Evolutionary conservation across 768 basidiomycete species (phyloP).

Genomic region (Auriscalpium vulgare): DNA sequence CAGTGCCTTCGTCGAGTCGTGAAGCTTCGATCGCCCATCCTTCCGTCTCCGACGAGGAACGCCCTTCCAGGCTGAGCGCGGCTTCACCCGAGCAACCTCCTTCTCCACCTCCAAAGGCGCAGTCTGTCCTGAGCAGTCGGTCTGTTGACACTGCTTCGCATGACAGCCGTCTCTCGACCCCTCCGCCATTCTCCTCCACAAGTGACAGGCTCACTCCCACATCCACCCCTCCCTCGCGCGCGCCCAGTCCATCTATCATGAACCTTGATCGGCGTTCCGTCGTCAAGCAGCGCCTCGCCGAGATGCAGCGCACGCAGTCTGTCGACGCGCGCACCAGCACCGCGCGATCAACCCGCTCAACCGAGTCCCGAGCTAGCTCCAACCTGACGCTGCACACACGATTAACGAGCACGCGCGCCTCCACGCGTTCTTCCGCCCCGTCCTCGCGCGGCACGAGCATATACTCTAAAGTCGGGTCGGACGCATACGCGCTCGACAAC

Average conservation of each 20-base stretch:
- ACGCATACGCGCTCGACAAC: background rate
- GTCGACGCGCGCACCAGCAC: background rate
- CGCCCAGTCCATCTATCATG: slow-evolving; percentile 50
- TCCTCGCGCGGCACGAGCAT: background rate
- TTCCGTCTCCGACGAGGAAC: background rate
- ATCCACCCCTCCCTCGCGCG: slow-evolving; percentile 22
- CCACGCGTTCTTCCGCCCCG: background rate
- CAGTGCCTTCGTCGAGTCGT: slow-evolving; percentile 10
- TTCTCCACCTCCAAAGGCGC: slow-evolving; percentile 5
- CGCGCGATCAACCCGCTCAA: too few relatives aligned
- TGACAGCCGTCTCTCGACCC: slow-evolving; percentile 4
- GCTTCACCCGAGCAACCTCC: slow-evolving; percentile 24
- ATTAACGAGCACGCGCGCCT: background rate
- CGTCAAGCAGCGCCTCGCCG: slow-evolving; percentile 57
- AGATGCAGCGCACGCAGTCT: slow-evolving; percentile 34
- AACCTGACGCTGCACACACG: background rate
- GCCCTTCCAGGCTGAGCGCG: background rate
- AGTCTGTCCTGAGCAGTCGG: background rate
- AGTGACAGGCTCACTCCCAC: slow-evolving; percentile 10
- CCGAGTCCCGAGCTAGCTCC: too few relatives aligned
- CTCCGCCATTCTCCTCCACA: slow-evolving; percentile 12
- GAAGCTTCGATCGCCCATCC: background rate
- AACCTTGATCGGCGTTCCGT: slow-evolving; percentile 55
- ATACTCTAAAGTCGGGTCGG: background rate
- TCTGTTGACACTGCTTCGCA: background rate